phyloP scores from a whole-genome alignment of 2,329 filamentous ascomycete genomes.

The Diplodia mutila region DNA sequence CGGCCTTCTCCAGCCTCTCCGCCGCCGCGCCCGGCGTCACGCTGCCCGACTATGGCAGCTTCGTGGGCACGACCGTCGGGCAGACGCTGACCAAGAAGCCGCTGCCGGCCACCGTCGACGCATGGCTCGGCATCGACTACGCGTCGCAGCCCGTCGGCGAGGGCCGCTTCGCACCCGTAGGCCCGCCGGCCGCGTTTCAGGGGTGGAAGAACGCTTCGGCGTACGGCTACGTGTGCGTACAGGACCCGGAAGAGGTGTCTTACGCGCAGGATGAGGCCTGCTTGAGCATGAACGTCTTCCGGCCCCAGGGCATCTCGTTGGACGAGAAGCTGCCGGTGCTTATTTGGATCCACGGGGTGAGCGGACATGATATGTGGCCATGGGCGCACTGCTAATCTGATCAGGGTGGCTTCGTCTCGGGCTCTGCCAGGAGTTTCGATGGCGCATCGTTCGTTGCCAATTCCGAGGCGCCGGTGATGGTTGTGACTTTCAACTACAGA shows the following conservation, averaged over 20 bases:
- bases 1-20: slow-evolving; percentile 5
- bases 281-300: slow-evolving; percentile 34
- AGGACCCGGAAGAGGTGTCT: slow-evolving; percentile 12
- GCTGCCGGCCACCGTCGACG: slow-evolving; percentile 46
- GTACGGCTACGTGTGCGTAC: slow-evolving; percentile 5
- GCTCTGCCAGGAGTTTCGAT: slow-evolving; percentile 39
- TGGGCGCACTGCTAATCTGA: neutral
- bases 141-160: slow-evolving; percentile 48
- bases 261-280: slow-evolving; percentile 19
- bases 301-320: neutral
- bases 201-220: slow-evolving; percentile 44
- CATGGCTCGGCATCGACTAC: slow-evolving; percentile 56
- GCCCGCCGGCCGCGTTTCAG: slow-evolving; percentile 47
- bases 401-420: slow-evolving; percentile 30
- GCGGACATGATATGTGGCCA: neutral
- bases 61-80: slow-evolving; percentile 45
- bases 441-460: slow-evolving; percentile 40
- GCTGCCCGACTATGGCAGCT: slow-evolving; percentile 48
- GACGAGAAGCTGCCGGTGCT: slow-evolving; percentile 10
- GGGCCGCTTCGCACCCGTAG: slow-evolving; percentile 47
- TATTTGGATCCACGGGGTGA: slow-evolving; percentile 24
- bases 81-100: slow-evolving; percentile 39
- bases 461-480: slow-evolving; percentile 38
- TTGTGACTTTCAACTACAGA: slow-evolving; percentile 42
- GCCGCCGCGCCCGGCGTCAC: slow-evolving; percentile 27